Conservation (phyloP, 331 rosid genomes). For the Rosa hybrid region DNA sequence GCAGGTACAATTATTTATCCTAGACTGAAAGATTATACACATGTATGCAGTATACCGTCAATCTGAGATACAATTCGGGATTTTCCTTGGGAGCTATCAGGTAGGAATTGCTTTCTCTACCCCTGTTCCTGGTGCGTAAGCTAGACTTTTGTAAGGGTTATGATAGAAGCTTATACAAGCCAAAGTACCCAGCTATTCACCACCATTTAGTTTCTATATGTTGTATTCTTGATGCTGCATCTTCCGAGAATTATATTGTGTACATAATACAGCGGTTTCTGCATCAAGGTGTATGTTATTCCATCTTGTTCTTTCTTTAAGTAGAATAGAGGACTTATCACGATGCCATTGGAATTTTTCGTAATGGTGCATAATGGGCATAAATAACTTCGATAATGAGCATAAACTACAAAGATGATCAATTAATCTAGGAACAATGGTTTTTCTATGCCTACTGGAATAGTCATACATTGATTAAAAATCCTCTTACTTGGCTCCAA, state of each 20-base stretch:
- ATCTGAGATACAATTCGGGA: neutral
- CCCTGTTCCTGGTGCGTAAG: no score
- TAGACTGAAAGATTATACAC: no score
- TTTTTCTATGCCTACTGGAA: neutral
- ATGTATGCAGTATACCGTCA: neutral
- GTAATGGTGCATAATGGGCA: neutral
- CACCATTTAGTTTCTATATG: no score
- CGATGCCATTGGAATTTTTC: neutral
- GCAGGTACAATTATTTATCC: no score
- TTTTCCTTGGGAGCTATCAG: neutral
- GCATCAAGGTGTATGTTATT: no score
- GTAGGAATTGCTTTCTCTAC: no score
- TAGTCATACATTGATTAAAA: neutral
- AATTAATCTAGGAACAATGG: neutral
- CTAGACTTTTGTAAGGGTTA: no score
- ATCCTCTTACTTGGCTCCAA: neutral
- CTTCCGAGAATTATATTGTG: no score
- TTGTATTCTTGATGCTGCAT: no score
- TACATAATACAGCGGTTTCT: no score
- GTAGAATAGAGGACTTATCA: neutral
- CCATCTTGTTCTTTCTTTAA: neutral
- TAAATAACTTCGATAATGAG: neutral
- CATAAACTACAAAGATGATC: neutral
- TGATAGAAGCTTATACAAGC: no score
- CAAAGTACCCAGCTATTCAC: no score